Evolutionary conservation across 2,329 filamentous ascomycete species (phyloP).

Genomic region (Alternaria arbusti): DNA sequence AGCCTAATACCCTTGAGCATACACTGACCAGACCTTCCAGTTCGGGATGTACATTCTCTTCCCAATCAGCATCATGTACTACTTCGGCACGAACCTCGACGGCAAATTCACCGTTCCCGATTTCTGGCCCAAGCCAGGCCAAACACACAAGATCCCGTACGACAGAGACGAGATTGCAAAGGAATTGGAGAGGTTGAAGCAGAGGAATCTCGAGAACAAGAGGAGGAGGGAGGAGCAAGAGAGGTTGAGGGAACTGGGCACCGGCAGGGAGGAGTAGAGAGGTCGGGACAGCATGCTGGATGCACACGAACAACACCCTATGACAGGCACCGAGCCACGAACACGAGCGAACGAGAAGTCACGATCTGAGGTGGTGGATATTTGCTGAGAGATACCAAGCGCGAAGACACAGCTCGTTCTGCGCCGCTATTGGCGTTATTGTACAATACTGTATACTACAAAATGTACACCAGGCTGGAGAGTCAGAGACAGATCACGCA

Average conservation of each 20-base stretch:
- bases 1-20: background rate
- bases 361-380: background rate
- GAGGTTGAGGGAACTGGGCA: slow-evolving; percentile 25
- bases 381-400: slow-evolving; percentile 26
- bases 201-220: slow-evolving; percentile 54
- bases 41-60: slow-evolving; percentile 99
- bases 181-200: slow-evolving; percentile 77
- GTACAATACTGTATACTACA: slow-evolving; percentile 13
- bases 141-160: slow-evolving; percentile 77
- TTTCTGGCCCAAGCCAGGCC: slow-evolving; percentile 88
- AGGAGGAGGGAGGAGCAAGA: slow-evolving; percentile 56
- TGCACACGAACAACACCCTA: background rate
- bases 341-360: background rate
- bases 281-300: background rate
- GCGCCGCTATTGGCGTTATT: slow-evolving; percentile 35
- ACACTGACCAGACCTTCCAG: slow-evolving; percentile 54
- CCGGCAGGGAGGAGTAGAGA: slow-evolving; percentile 21
- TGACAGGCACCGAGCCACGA: background rate
- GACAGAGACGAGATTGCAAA: slow-evolving; percentile 82
- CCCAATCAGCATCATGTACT: slow-evolving; percentile 99
- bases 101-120: slow-evolving; percentile 79
- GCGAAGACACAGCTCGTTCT: slow-evolving; percentile 29
- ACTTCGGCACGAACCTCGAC: slow-evolving; percentile 98
- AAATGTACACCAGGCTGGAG: background rate
- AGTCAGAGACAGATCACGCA: slow-evolving; percentile 26